Percentiles rank a stretch among this genome's conserved stretches.
phyloP scores from a whole-genome alignment of 306 rosid genomes.

The Delonix regia region DNA sequence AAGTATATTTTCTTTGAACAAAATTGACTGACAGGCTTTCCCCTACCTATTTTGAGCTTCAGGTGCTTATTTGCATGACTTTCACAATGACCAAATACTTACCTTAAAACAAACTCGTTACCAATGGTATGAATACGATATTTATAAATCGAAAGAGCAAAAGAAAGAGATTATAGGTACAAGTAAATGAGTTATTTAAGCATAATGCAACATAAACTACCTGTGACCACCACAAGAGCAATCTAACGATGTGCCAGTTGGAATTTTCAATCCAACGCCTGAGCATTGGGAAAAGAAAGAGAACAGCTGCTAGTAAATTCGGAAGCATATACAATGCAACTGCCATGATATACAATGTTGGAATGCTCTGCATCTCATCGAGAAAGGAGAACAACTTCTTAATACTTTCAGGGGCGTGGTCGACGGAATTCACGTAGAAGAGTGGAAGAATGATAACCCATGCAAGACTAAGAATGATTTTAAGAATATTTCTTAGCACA shows the following conservation, averaged over 20 bases:
- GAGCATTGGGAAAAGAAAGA: constrained; percentile 91
- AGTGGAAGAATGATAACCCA: constrained; percentile 86
- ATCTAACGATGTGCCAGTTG: constrained; percentile 86
- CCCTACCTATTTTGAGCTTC: constrained; percentile 24
- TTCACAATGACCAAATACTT: constrained; percentile 21
- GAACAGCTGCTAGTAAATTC: constrained; percentile 66
- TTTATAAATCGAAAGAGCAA: constrained; percentile 18
- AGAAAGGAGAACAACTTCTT: constrained; percentile 57
- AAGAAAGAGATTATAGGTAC: constrained; percentile 4
- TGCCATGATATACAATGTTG: constrained; percentile 71
- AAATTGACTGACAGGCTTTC: constrained; percentile 8
- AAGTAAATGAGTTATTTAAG: constrained; percentile 19
- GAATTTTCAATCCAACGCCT: constrained; percentile 99
- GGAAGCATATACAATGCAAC: constrained; percentile 86
- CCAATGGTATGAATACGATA: constrained; percentile 7
- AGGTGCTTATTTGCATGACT: constrained; percentile 23
- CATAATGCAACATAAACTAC: constrained; percentile 44
- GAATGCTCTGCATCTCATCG: constrained; percentile 58
- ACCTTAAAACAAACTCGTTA: constrained; percentile 21
- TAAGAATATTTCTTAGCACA: constrained; percentile 78
- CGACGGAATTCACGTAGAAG: constrained; percentile 64
- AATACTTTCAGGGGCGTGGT: constrained; percentile 40
- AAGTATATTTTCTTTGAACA: not conserved
- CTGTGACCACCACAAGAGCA: constrained; percentile 99
- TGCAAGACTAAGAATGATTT: constrained; percentile 72